Base-by-base conservation (phyloP, 306 rosid species). In the Carpinus viminea region DNA sequence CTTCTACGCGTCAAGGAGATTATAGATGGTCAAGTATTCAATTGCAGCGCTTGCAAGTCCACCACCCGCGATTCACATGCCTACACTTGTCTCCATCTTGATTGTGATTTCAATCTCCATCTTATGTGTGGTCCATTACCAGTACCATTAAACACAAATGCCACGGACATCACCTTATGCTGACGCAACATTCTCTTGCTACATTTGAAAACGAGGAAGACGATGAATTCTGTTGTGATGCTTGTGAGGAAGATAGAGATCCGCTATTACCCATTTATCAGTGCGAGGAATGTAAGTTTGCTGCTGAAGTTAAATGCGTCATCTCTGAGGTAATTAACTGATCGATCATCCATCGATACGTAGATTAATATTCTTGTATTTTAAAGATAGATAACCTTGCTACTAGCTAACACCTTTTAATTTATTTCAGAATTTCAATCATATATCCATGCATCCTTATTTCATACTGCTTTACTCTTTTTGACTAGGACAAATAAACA, bases 51-150 rank as follows among this genome's bases (percentile, higher is more conserved):
- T 41, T 41, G 45, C 45, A 41, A 41, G 6, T 41, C 1, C 45
- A 5, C 7, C 45, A 5, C 6, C 45, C 45, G 1, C 8, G 8
- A 41, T 41, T 41, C 45, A 41, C 7, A 41, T 41, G 45, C 45
- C 8, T 41, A 5, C 45, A 41, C 8, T 41, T 41, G 45, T 41
- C 8, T 41, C 12, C 8, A 21, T 20, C 10, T 56, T 8, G 1
- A 2, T 57, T 77, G 79, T 45, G 5, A 66, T 43, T 41, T 51
- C 55, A 77, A 53, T 15, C 41, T 77, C 12, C 75, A 77, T 69
- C 59, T 69, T 8, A 6, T 47, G 4, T 77, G 75, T 16, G 75
- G 75, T 15, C 81, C 69, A 11, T 43, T 77, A 65, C 81, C 81
- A 11, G 12, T 16, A 26, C 10, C 31, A 16, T 77, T 8, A 53